These are phyloP conservation scores for Schizosaccharomyces pombe DNA, from an alignment of 805 yeast species.

Conservation along the genomic window ASM294v3 CU329670.1:1234501-1235000, in stretches of 20 bases:
- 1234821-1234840: conserved; percentile 3
- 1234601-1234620: not conserved
- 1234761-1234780: not conserved
- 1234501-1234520: not conserved
- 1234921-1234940: not conserved
- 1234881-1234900: not conserved
- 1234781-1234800: conserved; percentile 1
- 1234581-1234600: not conserved
- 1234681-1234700: not conserved
- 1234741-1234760: not conserved
- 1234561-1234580: not conserved
- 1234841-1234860: not conserved
- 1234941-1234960: not conserved
- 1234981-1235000: conserved; percentile 1
- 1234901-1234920: not conserved
- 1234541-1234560: not conserved
- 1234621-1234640: not conserved
- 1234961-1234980: not conserved
- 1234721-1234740: too few relatives aligned
- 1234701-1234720: not conserved
- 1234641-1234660: too few relatives aligned
- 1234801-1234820: not conserved
- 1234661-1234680: not conserved
- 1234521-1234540: conserved; percentile 5
- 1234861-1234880: not conserved